phyloP scores from a whole-genome alignment of 805 yeast genomes.

The Torulaspora microellipsoides region DNA sequence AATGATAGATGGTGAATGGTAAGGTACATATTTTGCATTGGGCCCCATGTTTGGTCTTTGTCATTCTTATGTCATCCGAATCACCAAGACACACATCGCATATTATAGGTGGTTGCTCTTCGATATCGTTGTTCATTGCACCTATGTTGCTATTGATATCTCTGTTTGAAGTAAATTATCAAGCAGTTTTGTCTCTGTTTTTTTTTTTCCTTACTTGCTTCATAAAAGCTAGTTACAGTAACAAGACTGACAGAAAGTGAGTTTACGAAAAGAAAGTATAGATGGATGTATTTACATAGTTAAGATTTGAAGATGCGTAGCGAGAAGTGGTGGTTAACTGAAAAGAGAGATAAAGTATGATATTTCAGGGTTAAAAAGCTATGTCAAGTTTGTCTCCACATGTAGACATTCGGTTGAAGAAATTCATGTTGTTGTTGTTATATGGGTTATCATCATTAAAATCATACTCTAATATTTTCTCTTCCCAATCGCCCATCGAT shows the following conservation, averaged over 20 bases:
- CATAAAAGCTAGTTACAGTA: too few species aligned
- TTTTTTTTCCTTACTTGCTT: too few species aligned
- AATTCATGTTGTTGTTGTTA: slow-evolving; percentile 53
- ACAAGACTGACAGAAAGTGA: too few species aligned
- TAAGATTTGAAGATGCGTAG: too few species aligned
- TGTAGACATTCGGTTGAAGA: slow-evolving; percentile 67
- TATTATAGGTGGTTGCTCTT: slow-evolving; percentile 48
- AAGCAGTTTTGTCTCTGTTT: too few species aligned
- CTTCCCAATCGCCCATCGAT: too few species aligned
- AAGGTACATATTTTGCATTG: slow-evolving; percentile 83
- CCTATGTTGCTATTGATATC: too few species aligned
- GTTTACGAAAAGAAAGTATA: too few species aligned
- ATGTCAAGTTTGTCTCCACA: slow-evolving; percentile 50
- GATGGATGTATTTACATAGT: too few species aligned
- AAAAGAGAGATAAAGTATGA: too few species aligned
- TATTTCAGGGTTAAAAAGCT: slow-evolving; percentile 68
- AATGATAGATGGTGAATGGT: slow-evolving; percentile 72
- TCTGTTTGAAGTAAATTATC: too few species aligned
- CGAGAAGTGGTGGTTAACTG: too few species aligned
- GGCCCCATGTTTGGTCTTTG: slow-evolving; percentile 64
- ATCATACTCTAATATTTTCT: slow-evolving; percentile 9
- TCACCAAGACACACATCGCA: slow-evolving; percentile 71
- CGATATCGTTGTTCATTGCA: slow-evolving; percentile 2
- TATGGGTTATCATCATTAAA: slow-evolving; percentile 38
- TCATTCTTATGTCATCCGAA: slow-evolving; percentile 45